Evolutionary conservation across 306 rosid genomes (phyloP).

Genomic region (Pterocarpus macrocarpus): DNA sequence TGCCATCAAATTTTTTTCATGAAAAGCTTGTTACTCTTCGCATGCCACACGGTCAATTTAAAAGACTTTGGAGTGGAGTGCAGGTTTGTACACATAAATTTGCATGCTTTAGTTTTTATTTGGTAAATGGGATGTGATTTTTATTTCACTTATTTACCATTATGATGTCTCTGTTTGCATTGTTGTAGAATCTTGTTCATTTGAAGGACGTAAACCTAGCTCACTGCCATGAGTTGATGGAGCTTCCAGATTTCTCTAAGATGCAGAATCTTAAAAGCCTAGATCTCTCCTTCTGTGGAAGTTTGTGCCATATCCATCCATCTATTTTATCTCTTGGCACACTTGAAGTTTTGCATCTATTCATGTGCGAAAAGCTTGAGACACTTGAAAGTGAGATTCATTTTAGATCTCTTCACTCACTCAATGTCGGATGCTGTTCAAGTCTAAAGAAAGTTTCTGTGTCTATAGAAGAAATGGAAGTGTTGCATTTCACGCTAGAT

Average conservation of each 20-base stretch:
- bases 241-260: not conserved
- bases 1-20: slow-evolving; percentile 23
- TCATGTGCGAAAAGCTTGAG: not conserved
- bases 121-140: not conserved
- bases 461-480: too few species aligned
- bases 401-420: not conserved
- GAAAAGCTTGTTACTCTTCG: slow-evolving; percentile 13
- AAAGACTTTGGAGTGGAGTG: slow-evolving; percentile 31
- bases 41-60: not conserved
- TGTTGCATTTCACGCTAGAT: not conserved
- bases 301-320: not conserved
- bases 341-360: accelerated
- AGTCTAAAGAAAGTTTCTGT: not conserved
- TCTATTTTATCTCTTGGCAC: not conserved
- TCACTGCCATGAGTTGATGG: not conserved
- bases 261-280: not conserved
- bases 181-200: not conserved
- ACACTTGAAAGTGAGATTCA: not conserved
- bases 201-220: not conserved
- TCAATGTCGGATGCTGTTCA: accelerated
- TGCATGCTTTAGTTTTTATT: too few species aligned
- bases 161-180: not conserved
- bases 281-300: not conserved
- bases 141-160: not conserved
- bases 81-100: not conserved